Conservation (phyloP, 805 yeast species). For the Teunomyces barrocoloradensis region DNA sequence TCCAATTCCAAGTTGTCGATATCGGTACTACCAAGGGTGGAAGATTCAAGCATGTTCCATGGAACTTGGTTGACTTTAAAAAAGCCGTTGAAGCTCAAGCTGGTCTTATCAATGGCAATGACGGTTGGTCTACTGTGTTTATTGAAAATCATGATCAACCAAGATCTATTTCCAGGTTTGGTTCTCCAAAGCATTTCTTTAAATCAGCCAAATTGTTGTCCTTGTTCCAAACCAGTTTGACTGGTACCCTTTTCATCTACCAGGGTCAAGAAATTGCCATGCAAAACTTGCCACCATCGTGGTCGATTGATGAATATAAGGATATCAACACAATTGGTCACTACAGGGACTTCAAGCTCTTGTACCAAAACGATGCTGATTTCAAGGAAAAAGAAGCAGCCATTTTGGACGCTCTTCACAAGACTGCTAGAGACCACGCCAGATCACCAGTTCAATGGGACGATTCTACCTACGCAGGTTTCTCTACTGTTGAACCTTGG, state of each 20-base stretch:
- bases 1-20: constrained; percentile 32
- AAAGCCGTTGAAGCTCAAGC: constrained; percentile 19
- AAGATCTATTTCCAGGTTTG: constrained; percentile 51
- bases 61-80: constrained; percentile 39
- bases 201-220: constrained; percentile 50
- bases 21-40: constrained; percentile 38
- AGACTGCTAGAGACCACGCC: constrained; percentile 50
- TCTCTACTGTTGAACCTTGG: constrained; percentile 52
- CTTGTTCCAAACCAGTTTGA: constrained; percentile 42
- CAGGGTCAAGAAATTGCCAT: constrained; percentile 64
- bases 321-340: constrained; percentile 49
- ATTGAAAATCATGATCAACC: constrained; percentile 62
- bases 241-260: constrained; percentile 56
- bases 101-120: constrained; percentile 44
- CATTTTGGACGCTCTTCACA: constrained; percentile 32
- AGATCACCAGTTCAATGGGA: constrained; percentile 61
- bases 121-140: constrained; percentile 57
- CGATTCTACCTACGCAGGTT: constrained; percentile 43
- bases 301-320: constrained; percentile 49
- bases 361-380: constrained; percentile 22
- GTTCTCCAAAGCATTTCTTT: constrained; percentile 27
- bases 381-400: constrained; percentile 19
- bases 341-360: constrained; percentile 30
- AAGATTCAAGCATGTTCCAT: constrained; percentile 34
- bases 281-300: constrained; percentile 45